A percentile compares a stretch with the other conserved stretches of the same genome.
These are phyloP conservation scores for Cadophora luteo-olivacea DNA, from an alignment of 2,329 filamentous ascomycete genomes.

Conservation along the genomic window DNA sequence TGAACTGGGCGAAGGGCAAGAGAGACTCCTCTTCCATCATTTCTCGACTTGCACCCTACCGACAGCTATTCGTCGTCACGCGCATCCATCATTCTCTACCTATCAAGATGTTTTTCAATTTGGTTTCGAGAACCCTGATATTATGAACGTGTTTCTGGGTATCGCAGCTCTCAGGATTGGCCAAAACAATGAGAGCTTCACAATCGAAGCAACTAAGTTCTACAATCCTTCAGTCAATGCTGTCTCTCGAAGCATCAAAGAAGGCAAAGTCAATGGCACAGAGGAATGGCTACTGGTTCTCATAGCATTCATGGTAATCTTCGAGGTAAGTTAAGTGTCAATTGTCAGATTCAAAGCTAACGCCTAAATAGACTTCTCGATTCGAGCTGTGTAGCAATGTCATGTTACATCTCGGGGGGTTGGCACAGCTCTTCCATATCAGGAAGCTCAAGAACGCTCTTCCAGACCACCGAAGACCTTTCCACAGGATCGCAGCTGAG, in stretches of 20 bases:
- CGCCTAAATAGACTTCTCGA: not conserved
- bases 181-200: not conserved
- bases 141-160: constrained; percentile 3
- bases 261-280: constrained; percentile 6
- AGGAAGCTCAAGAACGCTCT: not conserved
- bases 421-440: constrained; percentile 3
- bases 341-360: not conserved
- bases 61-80: not conserved
- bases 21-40: constrained; percentile 9
- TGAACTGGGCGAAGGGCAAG: not conserved
- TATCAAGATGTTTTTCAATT: constrained; percentile 4
- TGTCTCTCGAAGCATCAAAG: not conserved
- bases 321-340: not conserved
- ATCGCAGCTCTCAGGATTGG: not conserved
- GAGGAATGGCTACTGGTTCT: constrained; percentile 9
- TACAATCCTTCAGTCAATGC: constrained; percentile 8
- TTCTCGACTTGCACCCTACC: constrained; percentile 9
- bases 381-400: constrained; percentile 8
- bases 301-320: constrained; percentile 13
- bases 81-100: not conserved
- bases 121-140: not conserved
- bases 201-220: constrained; percentile 1
- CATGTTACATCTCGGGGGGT: constrained; percentile 7
- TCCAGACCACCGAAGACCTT: not conserved
- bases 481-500: constrained; percentile 7